A percentile compares a stretch with the other conserved stretches of the same genome.
These are phyloP conservation scores for Elaphomyces granulatus DNA, from an alignment of 495 filamentous ascomycete species.

Conservation along the genomic window DNA sequence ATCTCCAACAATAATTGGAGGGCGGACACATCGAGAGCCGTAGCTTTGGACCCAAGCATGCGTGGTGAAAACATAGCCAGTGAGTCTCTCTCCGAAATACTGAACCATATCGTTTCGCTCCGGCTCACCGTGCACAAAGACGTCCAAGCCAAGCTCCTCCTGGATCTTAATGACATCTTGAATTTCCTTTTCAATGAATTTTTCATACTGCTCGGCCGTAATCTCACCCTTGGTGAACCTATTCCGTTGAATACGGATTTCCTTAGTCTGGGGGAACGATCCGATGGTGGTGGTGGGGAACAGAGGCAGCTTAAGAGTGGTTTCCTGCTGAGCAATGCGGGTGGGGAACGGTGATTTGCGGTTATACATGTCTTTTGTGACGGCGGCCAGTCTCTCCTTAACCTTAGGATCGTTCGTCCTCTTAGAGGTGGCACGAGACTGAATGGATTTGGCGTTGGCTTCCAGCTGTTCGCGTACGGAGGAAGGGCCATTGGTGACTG, in stretches of 20 bases:
- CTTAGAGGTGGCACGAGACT: slow-evolving; percentile 75
- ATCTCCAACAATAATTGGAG: slow-evolving; percentile 96
- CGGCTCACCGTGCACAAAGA: slow-evolving; percentile 95
- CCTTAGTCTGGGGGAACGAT: slow-evolving; percentile 97
- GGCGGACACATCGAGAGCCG: slow-evolving; percentile 93
- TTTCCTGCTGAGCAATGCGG: slow-evolving; percentile 74
- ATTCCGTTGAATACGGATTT: slow-evolving; percentile 90
- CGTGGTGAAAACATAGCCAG: slow-evolving; percentile 97
- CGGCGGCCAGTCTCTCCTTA: slow-evolving; percentile 81
- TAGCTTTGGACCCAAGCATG: slow-evolving; percentile 98
- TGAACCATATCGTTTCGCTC: slow-evolving; percentile 99
- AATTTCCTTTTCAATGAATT: slow-evolving; percentile 98
- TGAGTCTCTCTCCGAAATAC: slow-evolving; percentile 93
- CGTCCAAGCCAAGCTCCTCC: slow-evolving; percentile 92
- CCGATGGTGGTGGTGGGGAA: slow-evolving; percentile 99
- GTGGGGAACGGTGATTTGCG: slow-evolving; percentile 75
- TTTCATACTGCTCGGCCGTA: slow-evolving; percentile 78
- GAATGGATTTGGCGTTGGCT: slow-evolving; percentile 83
- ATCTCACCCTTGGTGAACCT: slow-evolving; percentile 98
- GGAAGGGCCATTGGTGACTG: slow-evolving; percentile 78
- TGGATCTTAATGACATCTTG: slow-evolving; percentile 84
- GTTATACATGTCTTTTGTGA: slow-evolving; percentile 75
- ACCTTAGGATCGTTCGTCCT: slow-evolving; percentile 93
- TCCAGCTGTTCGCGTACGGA: slow-evolving; percentile 74
- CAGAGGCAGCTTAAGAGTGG: slow-evolving; percentile 75